Evolutionary conservation across 2,329 filamentous ascomycete genomes (phyloP).

Genomic region (Monosporascus cannonballus): DNA sequence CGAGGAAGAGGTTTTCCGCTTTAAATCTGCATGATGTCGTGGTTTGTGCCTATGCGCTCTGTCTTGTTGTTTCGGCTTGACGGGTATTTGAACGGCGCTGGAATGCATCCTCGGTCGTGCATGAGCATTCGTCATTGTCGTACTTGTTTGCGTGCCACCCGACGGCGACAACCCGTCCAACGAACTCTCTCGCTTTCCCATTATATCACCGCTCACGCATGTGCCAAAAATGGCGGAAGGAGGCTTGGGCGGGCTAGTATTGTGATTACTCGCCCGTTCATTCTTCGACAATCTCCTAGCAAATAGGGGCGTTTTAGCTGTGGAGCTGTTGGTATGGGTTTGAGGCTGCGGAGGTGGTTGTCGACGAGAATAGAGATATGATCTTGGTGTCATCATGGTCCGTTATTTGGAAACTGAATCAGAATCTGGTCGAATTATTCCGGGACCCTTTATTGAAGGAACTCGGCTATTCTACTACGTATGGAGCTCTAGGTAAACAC

Average conservation of each 20-base stretch:
- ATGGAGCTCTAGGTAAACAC: too few relatives aligned
- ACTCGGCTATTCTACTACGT: slow-evolving; percentile 7
- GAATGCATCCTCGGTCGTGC: slow-evolving; percentile 35
- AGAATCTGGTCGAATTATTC: too few relatives aligned
- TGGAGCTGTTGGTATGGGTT: slow-evolving; percentile 5
- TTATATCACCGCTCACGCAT: slow-evolving; percentile 13
- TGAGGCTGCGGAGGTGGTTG: slow-evolving; percentile 14
- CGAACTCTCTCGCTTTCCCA: slow-evolving; percentile 22
- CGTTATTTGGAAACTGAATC: not conserved
- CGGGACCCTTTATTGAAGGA: not conserved
- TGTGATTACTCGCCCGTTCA: slow-evolving; percentile 18
- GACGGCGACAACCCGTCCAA: slow-evolving; percentile 17
- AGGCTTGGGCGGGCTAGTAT: slow-evolving; percentile 8
- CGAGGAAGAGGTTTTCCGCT: slow-evolving; percentile 26
- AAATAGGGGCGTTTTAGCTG: slow-evolving; percentile 9
- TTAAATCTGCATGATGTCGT: slow-evolving; percentile 30
- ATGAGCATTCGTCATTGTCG: slow-evolving; percentile 24
- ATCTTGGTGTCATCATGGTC: slow-evolving; percentile 33
- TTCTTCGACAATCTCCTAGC: slow-evolving; percentile 21
- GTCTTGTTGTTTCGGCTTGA: slow-evolving; percentile 33
- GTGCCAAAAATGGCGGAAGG: slow-evolving; percentile 13
- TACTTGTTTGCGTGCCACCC: slow-evolving; percentile 19
- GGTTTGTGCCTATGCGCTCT: slow-evolving; percentile 26
- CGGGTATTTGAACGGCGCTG: slow-evolving; percentile 51
- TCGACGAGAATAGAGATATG: slow-evolving; percentile 31